Percentiles rank a stretch among this genome's conserved stretches.
These are phyloP conservation scores for Boletus patriciae DNA, from an alignment of 768 basidiomycete species.

Conservation along the genomic window DNA sequence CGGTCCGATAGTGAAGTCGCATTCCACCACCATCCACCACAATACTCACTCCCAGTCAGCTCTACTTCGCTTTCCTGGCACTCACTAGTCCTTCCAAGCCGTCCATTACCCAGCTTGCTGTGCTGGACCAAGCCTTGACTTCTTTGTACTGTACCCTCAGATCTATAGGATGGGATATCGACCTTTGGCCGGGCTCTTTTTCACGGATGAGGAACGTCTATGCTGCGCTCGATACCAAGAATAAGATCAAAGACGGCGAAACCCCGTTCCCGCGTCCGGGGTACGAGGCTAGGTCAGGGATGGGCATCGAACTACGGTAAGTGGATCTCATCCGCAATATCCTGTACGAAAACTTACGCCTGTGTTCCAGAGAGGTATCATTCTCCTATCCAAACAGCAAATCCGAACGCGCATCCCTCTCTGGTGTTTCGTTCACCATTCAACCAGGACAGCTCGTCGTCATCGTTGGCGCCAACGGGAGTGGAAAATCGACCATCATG, in stretches of 20 bases:
- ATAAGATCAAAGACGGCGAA: conserved; percentile 29
- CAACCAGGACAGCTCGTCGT: conserved; percentile 35
- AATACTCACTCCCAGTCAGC: conserved; percentile 2
- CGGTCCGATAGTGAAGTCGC: conserved; percentile 16
- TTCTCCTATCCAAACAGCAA: conserved; percentile 52
- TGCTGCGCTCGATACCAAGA: conserved; percentile 17
- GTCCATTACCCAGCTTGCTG: conserved; percentile 32
- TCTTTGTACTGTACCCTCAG: conserved; percentile 26
- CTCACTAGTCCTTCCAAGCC: conserved; percentile 26
- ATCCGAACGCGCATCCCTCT: conserved; percentile 22
- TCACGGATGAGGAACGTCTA: conserved; percentile 28
- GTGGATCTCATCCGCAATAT: neutral
- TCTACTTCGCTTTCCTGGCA: conserved; percentile 33
- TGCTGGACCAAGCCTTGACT: conserved; percentile 27
- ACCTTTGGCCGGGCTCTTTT: conserved; percentile 15
- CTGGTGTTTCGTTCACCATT: conserved; percentile 32
- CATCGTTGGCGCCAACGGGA: conserved; percentile 37
- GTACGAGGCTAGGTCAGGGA: conserved; percentile 9
- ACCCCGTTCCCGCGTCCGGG: conserved; percentile 25
- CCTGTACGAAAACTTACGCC: neutral
- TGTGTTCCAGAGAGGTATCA: conserved; percentile 43
- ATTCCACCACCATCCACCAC: neutral
- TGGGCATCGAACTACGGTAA: conserved; percentile 22
- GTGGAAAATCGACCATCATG: conserved; percentile 39
- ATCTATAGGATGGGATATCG: conserved; percentile 5